Evolutionary conservation across 345 rosid genomes (phyloP), one percentile per base, ranked within the genome.

Genomic region (Ailanthus altissimus): DNA sequence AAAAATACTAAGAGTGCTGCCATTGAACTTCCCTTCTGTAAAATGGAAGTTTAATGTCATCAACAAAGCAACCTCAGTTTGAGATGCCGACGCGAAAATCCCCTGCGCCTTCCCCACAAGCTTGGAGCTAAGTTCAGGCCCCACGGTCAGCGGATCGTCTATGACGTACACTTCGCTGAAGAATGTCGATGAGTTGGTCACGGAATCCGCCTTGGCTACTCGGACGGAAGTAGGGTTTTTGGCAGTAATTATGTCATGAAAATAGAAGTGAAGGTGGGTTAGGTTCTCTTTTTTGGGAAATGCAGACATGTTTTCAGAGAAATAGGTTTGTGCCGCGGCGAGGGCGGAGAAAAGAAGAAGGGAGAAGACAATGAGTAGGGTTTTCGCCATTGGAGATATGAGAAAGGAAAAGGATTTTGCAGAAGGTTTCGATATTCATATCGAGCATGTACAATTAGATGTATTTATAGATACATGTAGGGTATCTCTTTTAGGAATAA

Each of bases 231-330:
- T 87, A 20, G 89, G 85, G 78, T 81, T 83, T 28, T 75, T 69
- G 9, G 87, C 86, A 45, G 78, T 64, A 28, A 82, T 38, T n/a
- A 80, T 78, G 76, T 87, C 94, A 50, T 90, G 94, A 87, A 86
- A 90, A 82, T 84, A 89, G 83, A 89, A 81, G 78, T 83, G 90
- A 75, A 89, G 86, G 79, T 89, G 94, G 53, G 79, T 81, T 1
- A 82, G 80, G 79, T 80, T 86, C 76, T 87, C 83, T 42, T 25
- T 62, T 61, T 75, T 80, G 58, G 79, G 87, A 18, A 60, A 42
- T n/a, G 82, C 85, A 54, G 81, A 75, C 0, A 71, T 36, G 23
- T 56, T 73, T 72, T 54, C 74, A 3, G 78, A 71, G 85, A 84
- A 88, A 13, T 50, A 32, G 45, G 87, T 46, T 70, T 73, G 51